Evolutionary conservation across 1,284 basidiomycete species (phyloP), one percentile per base, ranked within the genome.

Genomic region (Ganoderma multipileum): DNA sequence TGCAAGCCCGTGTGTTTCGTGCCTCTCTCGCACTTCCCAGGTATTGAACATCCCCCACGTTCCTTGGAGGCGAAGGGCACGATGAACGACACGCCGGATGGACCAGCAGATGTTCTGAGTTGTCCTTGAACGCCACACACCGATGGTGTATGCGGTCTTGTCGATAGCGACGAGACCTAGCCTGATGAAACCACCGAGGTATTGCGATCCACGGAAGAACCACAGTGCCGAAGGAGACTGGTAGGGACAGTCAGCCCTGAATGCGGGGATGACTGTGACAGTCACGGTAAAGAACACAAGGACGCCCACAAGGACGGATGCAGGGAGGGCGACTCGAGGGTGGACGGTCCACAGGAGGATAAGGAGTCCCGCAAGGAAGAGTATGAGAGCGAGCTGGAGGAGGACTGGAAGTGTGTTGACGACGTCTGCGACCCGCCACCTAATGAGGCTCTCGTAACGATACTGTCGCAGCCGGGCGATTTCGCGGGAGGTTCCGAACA

Each of bases 331-430:
- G 30, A 62, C 18, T 28, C 28, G 8, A 16, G 41, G 30, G 44
- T 62, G 41, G 30, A 62, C 36, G 20, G n/a, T 62, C 41, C 30
- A 62, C 8, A 62, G 42, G 20, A 62, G 61, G 20, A 62, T 38
- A 28, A 62, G 36, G 18, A 62, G 30, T 18, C 61, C 61, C 2
- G 44, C 30, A 20, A 62, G 61, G 44, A 62, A 50, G 28, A 62
- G 61, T 0, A 33, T 42, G 28, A 50, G 42, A 2, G 61, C 14
- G 9, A 36, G 20, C 1, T 44, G 61, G 11, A 62, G 61, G 23
- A 74, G 65, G 20, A 70, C 47, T 26, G 72, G 73, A 33, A 73
- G 63, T 28, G 68, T 14, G 6, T 39, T 63, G 28, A 73, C 55
- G 41, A 73, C 65, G 1, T 41, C 60, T 20, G 57, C 63, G 26